These are phyloP conservation scores for Diaporthe capsici DNA, from an alignment of 2,329 filamentous ascomycete species.

Conservation along the genomic window DNA sequence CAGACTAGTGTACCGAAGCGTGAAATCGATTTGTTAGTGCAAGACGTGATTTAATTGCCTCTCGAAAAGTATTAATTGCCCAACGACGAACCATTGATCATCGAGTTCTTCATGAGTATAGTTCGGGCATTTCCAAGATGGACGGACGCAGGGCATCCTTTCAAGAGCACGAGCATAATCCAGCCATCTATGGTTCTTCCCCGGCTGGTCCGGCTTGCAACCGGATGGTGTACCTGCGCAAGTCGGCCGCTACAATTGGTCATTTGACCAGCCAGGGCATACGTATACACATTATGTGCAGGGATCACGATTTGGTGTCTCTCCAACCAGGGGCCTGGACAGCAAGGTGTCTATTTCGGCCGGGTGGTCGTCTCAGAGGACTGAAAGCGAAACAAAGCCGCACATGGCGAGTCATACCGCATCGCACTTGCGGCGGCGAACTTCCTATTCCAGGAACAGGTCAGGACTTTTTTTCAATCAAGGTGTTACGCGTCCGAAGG, in stretches of 20 bases:
- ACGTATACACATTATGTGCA: conserved; percentile 9
- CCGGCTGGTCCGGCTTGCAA: conserved; percentile 12
- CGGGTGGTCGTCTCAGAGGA: conserved; percentile 21
- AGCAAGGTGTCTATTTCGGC: conserved; percentile 15
- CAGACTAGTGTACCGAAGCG: no score
- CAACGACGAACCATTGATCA: not conserved
- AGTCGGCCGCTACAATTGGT: conserved; percentile 19
- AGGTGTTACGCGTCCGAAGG: conserved; percentile 1
- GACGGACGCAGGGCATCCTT: not conserved
- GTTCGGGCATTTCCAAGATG: not conserved
- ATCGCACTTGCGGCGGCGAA: conserved; percentile 9
- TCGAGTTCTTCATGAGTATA: not conserved
- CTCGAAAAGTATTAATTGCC: not conserved
- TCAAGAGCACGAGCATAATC: not conserved
- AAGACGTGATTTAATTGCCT: not conserved
- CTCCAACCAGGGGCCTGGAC: not conserved
- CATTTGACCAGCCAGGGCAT: conserved; percentile 14
- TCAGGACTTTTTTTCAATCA: not conserved
- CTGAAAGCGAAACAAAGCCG: conserved; percentile 9
- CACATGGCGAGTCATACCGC: conserved; percentile 27
- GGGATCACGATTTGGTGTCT: conserved; percentile 4
- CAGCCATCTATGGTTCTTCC: not conserved
- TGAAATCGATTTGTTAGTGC: not conserved
- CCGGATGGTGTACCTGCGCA: conserved; percentile 25
- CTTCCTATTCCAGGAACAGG: conserved; percentile 9